These are phyloP conservation scores for Rickenella mellea DNA, from an alignment of 768 basidiomycete genomes.

Conservation along the genomic window DNA sequence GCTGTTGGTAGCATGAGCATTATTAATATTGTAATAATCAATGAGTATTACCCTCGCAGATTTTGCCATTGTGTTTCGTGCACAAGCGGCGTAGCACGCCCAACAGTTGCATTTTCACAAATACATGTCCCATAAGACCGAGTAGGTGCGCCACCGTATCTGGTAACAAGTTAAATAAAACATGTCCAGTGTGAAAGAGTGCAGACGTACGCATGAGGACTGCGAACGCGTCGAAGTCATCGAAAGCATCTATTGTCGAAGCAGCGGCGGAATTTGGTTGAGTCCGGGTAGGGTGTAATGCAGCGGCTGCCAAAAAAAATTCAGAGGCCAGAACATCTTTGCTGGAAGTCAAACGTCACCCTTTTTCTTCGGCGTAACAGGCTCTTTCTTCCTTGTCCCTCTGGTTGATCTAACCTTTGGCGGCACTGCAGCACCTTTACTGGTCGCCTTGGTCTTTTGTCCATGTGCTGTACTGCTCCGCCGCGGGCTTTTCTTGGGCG, in stretches of 20 bases:
- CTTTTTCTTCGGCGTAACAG: constrained; percentile 6
- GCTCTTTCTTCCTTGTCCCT: constrained; percentile 2
- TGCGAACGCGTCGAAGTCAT: constrained; percentile 25
- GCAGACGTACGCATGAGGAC: constrained; percentile 43
- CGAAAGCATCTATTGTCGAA: too few relatives aligned
- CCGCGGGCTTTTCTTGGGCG: constrained; percentile 5
- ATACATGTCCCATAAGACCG: constrained; percentile 55
- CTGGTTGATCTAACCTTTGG: constrained; percentile 4
- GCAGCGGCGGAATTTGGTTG: too few relatives aligned
- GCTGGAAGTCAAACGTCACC: too few relatives aligned
- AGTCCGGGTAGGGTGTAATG: too few relatives aligned
- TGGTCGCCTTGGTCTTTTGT: background rate
- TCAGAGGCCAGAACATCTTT: too few relatives aligned
- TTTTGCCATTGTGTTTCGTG: constrained; percentile 31
- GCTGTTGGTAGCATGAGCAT: constrained; percentile 25
- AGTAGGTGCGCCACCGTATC: constrained; percentile 53
- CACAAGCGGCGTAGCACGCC: constrained; percentile 54
- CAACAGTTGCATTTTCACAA: constrained; percentile 61
- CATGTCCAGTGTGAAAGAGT: background rate
- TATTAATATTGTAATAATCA: background rate
- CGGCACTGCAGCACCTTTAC: too few relatives aligned
- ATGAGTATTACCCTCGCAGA: constrained; percentile 36
- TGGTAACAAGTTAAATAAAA: constrained; percentile 15
- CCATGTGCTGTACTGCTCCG: constrained; percentile 4
- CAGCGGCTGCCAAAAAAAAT: constrained; percentile 3